A percentile compares a stretch with the other conserved stretches of the same genome.
These are phyloP conservation scores for Inosperma sp. DNA, from an alignment of 768 basidiomycete species.

Conservation along the genomic window DNA sequence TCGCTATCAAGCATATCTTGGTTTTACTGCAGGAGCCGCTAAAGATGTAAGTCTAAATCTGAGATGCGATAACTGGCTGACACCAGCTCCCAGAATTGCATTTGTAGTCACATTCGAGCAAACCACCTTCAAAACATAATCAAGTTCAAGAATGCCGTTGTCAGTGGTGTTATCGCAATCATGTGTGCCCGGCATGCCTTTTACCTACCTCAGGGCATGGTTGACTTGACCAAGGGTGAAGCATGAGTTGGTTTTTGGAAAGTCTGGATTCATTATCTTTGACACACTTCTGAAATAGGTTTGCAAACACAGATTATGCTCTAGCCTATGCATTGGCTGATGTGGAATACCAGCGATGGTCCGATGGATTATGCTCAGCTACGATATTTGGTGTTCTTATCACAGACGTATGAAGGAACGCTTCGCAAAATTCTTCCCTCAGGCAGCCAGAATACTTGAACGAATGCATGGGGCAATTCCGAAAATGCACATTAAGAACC, in stretches of 20 bases:
- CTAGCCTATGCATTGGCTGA: constrained; percentile 16
- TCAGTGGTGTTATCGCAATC: not conserved
- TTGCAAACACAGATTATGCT: constrained; percentile 21
- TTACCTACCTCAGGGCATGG: constrained; percentile 12
- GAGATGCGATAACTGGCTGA: no score
- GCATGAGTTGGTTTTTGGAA: constrained; percentile 13
- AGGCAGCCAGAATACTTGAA: constrained; percentile 7
- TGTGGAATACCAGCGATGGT: constrained; percentile 5
- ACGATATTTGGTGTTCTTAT: constrained; percentile 31
- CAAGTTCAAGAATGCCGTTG: constrained; percentile 2
- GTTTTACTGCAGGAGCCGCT: not conserved
- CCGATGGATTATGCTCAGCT: constrained; percentile 21
- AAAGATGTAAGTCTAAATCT: not conserved
- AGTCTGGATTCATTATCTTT: not conserved
- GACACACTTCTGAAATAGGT: constrained; percentile 11
- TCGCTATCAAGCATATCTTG: not conserved
- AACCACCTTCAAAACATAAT: not conserved
- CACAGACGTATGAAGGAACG: constrained; percentile 14
- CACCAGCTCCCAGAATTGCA: not conserved
- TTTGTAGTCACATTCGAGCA: not conserved
- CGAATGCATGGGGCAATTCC: constrained; percentile 23
- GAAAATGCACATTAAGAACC: constrained; percentile 28
- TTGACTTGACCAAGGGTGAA: constrained; percentile 28
- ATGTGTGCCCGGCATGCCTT: not conserved
- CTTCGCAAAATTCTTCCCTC: constrained; percentile 16